Base-by-base conservation (phyloP, 1,284 basidiomycete species). In the Rhizoctonia solani region DNA sequence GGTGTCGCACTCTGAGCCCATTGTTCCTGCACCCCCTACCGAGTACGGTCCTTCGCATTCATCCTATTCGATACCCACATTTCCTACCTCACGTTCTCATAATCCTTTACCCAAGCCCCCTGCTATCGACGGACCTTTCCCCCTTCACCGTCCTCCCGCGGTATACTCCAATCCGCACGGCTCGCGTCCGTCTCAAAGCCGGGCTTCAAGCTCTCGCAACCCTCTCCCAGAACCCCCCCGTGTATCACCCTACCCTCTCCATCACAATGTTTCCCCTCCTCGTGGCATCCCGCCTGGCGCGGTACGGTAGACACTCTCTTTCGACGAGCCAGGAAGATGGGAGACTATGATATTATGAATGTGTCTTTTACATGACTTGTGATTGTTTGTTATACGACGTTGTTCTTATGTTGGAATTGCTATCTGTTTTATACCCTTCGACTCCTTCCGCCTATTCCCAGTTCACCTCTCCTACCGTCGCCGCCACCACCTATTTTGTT, bases 211-310 rank as follows among this genome's bases (percentile, higher is more conserved):
- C 30, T 44, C 61, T 32, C 61, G 61, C n/a, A 65, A 65, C 50
- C 61, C 61, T 32, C 50, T 65, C n/a, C 61, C 61, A 27, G 61
- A 53, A n/a, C 61, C 61, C n/a, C 61, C 61, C 23, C 61, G 61
- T 65, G 61, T 65, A 54, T 44, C 61, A 65, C 37, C 61, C 19
- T 65, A 65, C 53, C 61, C 61, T 19, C 50, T 65, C 34, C 61
- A 65, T 37, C 61, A 65, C 50, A 65, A 54, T 49, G 61, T 65
- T 65, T 65, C 61, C 61, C 61, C 61, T 65, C 61, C 61, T 54
- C 61, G 61, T 65, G 61, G 61, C 61, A 21, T 53, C 25, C 61
- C 61, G 61, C 61, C 61, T 23, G 61, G 61, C 53, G 61, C 61
- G 61, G 61, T 65, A 37, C 61, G 61, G 61, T 65, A 53, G 47